Conservation (phyloP, 805 yeast species). For the Hanseniaspora thailandica region DNA sequence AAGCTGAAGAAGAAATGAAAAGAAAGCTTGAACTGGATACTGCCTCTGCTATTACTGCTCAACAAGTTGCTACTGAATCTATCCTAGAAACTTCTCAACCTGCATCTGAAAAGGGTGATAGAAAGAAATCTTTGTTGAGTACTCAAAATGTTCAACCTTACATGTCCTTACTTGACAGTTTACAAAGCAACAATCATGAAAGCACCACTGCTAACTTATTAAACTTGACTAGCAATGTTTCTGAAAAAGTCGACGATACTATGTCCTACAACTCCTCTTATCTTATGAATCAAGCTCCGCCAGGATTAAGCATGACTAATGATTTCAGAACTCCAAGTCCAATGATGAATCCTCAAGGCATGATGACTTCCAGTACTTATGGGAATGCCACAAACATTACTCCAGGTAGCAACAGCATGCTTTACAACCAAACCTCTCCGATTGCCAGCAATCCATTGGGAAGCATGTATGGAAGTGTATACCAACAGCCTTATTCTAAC, state of each 20-base stretch:
- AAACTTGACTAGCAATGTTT: not conserved
- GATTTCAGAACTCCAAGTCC: not conserved
- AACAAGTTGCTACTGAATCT: not conserved
- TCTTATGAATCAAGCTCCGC: not conserved
- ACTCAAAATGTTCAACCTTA: conserved; percentile 6
- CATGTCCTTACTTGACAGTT: conserved; percentile 2
- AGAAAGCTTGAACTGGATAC: conserved; percentile 21
- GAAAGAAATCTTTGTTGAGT: not conserved
- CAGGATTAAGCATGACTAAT: not conserved
- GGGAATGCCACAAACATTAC: not conserved
- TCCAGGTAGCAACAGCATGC: not conserved
- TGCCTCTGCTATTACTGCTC: not conserved
- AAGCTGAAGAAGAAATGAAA: conserved; percentile 27
- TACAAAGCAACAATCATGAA: not conserved
- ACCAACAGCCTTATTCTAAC: not conserved
- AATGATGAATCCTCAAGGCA: not conserved
- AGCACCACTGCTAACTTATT: not conserved
- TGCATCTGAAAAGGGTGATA: not conserved
- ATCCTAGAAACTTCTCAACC: not conserved
- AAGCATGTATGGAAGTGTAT: not conserved
- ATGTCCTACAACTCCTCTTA: not conserved
- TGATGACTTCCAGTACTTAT: not conserved
- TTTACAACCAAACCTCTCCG: not conserved
- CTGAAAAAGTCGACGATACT: not conserved
- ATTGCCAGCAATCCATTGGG: not conserved